Base-by-base conservation (phyloP, 164 flowering plant genomes). In the Berberis vulgaris region DNA sequence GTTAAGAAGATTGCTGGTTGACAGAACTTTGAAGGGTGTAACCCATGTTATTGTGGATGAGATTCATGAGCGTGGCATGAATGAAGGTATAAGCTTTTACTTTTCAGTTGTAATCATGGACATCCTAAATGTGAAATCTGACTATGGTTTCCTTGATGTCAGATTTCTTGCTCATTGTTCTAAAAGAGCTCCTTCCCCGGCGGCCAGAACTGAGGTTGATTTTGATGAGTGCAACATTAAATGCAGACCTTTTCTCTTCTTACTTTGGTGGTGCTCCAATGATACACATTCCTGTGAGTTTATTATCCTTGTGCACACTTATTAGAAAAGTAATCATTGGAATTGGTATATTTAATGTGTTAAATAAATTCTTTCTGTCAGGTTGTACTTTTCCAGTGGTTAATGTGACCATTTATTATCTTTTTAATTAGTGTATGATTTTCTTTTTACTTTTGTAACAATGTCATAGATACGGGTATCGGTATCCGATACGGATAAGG, bases 31-130 rank as follows among this genome's bases (percentile, higher is more conserved):
- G 77, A 89, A 84, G 70, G 97, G 96, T 45, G 78, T 91, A 61
- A 85, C 86, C 67, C 97, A 95, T 82, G 95, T 95, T 64, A 80
- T 95, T 66, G 90, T 95, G 58, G 99, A 95, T 81, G 99, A 95
- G 74, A 89, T 95, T 72, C 97, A 95, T 69, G 99, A 91, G 67
- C 96, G 97, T 73, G 99, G 99, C 69, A 91, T 95, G 86, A 95
- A 91, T 85, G 99, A 95, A 86, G 99, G 99, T 88, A 79, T 56
- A 9, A 44, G 44, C 1, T 63, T 54, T 38, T 12, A 3, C 61
- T 62, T 9, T 2, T 65, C 11, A 58, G 45, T 4, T 62, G 64
- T 59, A 26, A 64, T 69, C 40, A 69, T 56, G 49, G 53, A 13
- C 7, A 45, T 38, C 43, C 67, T n/a, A 41, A 45, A 54, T 65